phyloP scores from a whole-genome alignment of 163 green algal genomes.

The Volvox carteri region DNA sequence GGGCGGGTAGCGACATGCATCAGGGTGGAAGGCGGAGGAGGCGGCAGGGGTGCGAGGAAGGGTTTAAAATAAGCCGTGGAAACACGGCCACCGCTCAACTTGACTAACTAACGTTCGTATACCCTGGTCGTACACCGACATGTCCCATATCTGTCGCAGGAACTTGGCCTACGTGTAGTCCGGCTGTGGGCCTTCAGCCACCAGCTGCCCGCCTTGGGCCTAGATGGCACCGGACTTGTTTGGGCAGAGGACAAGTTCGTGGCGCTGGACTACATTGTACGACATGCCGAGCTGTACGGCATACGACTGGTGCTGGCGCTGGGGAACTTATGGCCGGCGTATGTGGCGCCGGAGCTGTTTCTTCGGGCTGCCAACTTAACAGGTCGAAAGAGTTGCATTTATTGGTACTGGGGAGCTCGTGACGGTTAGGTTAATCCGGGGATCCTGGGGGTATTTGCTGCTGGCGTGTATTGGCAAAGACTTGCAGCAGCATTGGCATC shows the following conservation, averaged over 20 bases:
- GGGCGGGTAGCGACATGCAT: too few relatives aligned
- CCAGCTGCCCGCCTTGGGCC: conserved; percentile 38
- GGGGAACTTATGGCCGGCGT: conserved; percentile 65
- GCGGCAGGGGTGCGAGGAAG: too few relatives aligned
- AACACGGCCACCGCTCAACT: too few relatives aligned
- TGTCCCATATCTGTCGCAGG: background rate
- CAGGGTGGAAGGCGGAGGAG: too few relatives aligned
- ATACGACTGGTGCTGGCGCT: conserved; percentile 54
- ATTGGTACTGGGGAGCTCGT: too few relatives aligned
- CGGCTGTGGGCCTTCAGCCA: conserved; percentile 68
- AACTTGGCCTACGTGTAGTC: conserved; percentile 50
- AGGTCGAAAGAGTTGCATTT: background rate
- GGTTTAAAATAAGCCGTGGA: too few relatives aligned
- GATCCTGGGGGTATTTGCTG: too few relatives aligned
- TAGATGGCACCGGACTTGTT: background rate
- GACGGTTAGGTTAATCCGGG: too few relatives aligned
- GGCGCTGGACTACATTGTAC: conserved; percentile 34
- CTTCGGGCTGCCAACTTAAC: conserved; percentile 26
- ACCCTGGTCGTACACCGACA: background rate
- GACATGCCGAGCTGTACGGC: background rate
- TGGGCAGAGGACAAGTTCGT: conserved; percentile 57
- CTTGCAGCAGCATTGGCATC: too few relatives aligned
- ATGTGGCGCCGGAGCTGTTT: conserved; percentile 62
- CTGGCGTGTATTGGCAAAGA: too few relatives aligned
- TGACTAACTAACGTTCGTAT: too few relatives aligned